Percentiles rank a stretch among this genome's conserved stretches.
Conservation (phyloP, 345 rosid species). For the Arabidopsis suecica region DNA sequence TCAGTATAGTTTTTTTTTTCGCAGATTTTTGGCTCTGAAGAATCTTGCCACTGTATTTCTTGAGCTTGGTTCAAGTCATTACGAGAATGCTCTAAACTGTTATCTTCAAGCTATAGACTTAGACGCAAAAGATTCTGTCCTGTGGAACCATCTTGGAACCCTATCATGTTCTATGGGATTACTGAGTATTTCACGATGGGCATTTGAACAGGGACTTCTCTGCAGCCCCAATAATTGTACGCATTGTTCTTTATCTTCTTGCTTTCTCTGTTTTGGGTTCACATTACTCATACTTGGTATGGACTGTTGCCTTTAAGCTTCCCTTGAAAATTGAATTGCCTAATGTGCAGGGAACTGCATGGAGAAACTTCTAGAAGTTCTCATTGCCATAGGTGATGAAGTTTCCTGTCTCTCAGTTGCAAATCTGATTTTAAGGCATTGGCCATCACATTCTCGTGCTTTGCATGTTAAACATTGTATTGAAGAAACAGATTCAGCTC, state of each 20-base stretch:
- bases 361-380: conserved; percentile 98
- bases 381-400: conserved; percentile 98
- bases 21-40: conserved; percentile 93
- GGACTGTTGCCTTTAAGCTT: conserved; percentile 18
- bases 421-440: conserved; percentile 90
- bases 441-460: conserved; percentile 99
- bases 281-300: conserved; percentile 11
- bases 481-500: conserved; percentile 76
- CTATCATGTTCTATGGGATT: conserved; percentile 95
- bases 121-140: conserved; percentile 92
- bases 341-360: conserved; percentile 87
- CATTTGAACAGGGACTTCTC: conserved; percentile 97
- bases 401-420: conserved; percentile 95
- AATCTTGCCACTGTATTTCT: conserved; percentile 91
- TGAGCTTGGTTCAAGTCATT: conserved; percentile 81
- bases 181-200: conserved; percentile 94
- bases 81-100: conserved; percentile 85
- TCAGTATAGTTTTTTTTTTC: conserved; percentile 15
- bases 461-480: conserved; percentile 77
- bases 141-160: conserved; percentile 98
- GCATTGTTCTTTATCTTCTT: conserved; percentile 37
- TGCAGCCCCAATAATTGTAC: conserved; percentile 98
- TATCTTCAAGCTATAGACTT: conserved; percentile 98
- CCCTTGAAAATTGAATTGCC: conserved; percentile 12
- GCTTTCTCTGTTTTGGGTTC: conserved; percentile 21